Conservation (phyloP, 345 rosid genomes). For the Syzygium aqueum region DNA sequence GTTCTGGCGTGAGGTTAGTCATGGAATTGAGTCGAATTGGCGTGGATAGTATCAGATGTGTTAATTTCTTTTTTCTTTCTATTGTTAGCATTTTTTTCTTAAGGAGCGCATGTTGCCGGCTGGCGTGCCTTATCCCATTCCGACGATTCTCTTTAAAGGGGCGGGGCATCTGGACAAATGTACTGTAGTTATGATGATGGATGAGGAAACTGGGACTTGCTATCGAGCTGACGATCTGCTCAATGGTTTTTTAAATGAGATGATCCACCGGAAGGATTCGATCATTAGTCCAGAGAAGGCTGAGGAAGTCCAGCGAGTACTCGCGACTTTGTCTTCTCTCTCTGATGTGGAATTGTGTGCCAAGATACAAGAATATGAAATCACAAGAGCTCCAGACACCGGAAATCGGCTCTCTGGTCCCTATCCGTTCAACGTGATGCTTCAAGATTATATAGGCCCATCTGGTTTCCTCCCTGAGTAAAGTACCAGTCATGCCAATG, state of each 20-base stretch:
- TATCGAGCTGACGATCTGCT: constrained; percentile 86
- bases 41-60: background rate
- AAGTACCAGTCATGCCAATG: constrained; percentile 31
- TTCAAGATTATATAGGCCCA: too few relatives aligned
- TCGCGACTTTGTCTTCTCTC: constrained; percentile 67
- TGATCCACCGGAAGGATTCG: constrained; percentile 67
- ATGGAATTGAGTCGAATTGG: background rate
- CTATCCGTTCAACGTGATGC: constrained; percentile 35
- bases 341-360: constrained; percentile 67
- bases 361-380: constrained; percentile 69
- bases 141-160: constrained; percentile 81
- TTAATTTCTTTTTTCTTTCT: background rate
- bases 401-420: constrained; percentile 81
- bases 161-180: constrained; percentile 94
- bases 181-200: constrained; percentile 93
- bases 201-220: constrained; percentile 73
- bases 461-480: too few relatives aligned
- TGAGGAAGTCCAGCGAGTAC: constrained; percentile 66
- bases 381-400: constrained; percentile 63
- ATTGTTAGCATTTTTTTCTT: constrained; percentile 67
- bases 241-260: constrained; percentile 75
- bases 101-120: constrained; percentile 90
- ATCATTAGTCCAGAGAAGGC: constrained; percentile 53
- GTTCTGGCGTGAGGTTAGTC: constrained; percentile 83
- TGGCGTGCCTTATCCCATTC: constrained; percentile 77